A percentile compares a stretch with the other conserved stretches of the same genome.
These are phyloP conservation scores for Ganoderma resinaceum DNA, from an alignment of 1,284 basidiomycete species.

Conservation along the genomic window DNA sequence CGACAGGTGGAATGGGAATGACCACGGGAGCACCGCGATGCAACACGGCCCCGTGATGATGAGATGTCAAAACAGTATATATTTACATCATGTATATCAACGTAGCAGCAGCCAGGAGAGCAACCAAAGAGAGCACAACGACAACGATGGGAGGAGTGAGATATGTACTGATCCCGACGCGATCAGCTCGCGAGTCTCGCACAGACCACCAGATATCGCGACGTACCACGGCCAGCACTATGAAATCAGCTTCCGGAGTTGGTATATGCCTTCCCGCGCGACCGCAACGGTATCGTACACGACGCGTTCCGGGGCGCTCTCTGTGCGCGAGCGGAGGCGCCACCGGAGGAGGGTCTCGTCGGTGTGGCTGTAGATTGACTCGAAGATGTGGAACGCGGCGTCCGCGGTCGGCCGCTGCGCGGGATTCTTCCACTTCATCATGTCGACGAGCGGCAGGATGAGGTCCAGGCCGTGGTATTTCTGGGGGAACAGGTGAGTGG, in stretches of 20 bases:
- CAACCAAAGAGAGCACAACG: neutral
- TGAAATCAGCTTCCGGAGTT: too few species aligned
- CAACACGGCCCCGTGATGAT: too few species aligned
- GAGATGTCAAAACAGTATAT: too few species aligned
- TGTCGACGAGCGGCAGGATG: too few species aligned
- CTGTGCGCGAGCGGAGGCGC: neutral
- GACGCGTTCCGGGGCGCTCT: too few species aligned
- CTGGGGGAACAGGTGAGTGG: neutral
- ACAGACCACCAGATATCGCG: too few species aligned
- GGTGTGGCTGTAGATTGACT: neutral
- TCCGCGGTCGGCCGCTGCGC: constrained; percentile 10
- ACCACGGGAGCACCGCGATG: too few species aligned
- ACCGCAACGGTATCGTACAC: too few species aligned
- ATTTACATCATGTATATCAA: neutral
- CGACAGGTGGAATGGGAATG: too few species aligned
- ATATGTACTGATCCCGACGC: neutral
- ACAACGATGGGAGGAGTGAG: neutral
- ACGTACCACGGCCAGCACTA: too few species aligned
- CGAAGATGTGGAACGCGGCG: neutral
- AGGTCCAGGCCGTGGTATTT: constrained; percentile 21
- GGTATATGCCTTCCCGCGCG: too few species aligned
- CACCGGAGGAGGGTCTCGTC: neutral
- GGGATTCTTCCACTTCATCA: constrained; percentile 16
- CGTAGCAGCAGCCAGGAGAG: neutral
- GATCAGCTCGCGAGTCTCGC: too few species aligned